Conservation (phyloP, 345 rosid species). For the Arabidopsis arenosa region DNA sequence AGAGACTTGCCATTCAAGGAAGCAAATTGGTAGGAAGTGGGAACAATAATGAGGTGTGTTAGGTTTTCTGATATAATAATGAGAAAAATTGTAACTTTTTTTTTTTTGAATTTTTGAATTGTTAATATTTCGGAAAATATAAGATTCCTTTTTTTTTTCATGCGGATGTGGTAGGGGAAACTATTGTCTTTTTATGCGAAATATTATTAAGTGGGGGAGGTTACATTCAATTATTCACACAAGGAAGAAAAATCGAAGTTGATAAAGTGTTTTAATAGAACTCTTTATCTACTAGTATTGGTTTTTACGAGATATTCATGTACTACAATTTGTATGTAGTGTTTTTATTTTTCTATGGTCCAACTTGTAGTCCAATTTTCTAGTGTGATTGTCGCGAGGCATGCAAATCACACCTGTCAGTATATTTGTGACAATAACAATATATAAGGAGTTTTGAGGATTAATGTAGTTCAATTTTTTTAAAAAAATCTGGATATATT, state of each 20-base stretch:
- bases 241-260: slow-evolving; percentile 41
- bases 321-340: slow-evolving; percentile 2
- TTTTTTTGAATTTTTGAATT: slow-evolving; percentile 16
- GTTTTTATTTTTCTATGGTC: slow-evolving; percentile 11
- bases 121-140: slow-evolving; percentile 12
- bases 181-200: slow-evolving; percentile 39
- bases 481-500: no score
- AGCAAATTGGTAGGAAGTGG: slow-evolving; percentile 21
- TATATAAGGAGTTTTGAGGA: neutral
- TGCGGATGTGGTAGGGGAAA: slow-evolving; percentile 32
- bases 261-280: slow-evolving; percentile 28
- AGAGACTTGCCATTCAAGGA: slow-evolving; percentile 43
- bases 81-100: neutral
- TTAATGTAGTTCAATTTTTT: neutral
- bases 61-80: slow-evolving; percentile 41
- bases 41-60: slow-evolving; percentile 31
- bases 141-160: slow-evolving; percentile 9
- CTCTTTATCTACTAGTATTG: slow-evolving; percentile 14
- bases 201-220: slow-evolving; percentile 44
- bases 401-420: slow-evolving; percentile 12
- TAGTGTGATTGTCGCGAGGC: slow-evolving; percentile 27
- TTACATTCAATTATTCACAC: slow-evolving; percentile 36
- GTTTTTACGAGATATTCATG: slow-evolving; percentile 37
- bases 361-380: slow-evolving; percentile 32
- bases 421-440: neutral